Evolutionary conservation across 192 early-diverging fungal genomes (phyloP), one percentile per base, ranked within the genome.

Genomic region (Dimargaris verticillata): DNA sequence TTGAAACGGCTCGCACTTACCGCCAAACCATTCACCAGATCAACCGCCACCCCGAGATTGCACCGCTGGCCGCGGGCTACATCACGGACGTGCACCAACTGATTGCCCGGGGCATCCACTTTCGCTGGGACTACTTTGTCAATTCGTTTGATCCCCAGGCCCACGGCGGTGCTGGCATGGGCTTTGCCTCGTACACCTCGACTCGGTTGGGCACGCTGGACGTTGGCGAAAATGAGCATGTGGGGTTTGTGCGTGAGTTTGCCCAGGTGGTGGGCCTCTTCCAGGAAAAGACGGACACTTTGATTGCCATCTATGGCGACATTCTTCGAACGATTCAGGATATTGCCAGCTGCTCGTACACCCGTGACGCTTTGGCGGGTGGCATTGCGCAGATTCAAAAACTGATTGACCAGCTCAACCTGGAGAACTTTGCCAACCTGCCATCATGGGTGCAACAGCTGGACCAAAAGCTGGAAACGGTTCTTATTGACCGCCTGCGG

Each of bases 71-170:
- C 20, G 93, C 92, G 11, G 88, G 83, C n/a, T 96, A 94, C 71
- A 78, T 91, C n/a, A 87, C 85, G 64, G 92, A 95, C 51, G 93
- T 95, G 1, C 95, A 98, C 70, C 64, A 70, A 17, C 82, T 88
- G 71, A 87, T 99, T 33, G 72, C 79, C 15, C 77, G 82, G 59
- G 81, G 74, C 13, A 81, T 87, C 63, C 80, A 80, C 41, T 74
- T 90, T 44, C 80, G 86, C 48, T 99, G 95, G 95, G 91, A 94
- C 68, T 92, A 89, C 61, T 99, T 99, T 74, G 85, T 90, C 33
- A 86, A 88, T 58, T 78, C 84, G 38, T 83, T 78, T 62, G 76
- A 75, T 54, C 61, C 72, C 0, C 66, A 67, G 68, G 44, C 45
- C 33, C 41, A 48, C 28, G 41, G 28, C 24, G 71, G 69, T 50